Evolutionary conservation across 257 asterid species (phyloP).

Genomic region (Solanum tacnaense): DNA sequence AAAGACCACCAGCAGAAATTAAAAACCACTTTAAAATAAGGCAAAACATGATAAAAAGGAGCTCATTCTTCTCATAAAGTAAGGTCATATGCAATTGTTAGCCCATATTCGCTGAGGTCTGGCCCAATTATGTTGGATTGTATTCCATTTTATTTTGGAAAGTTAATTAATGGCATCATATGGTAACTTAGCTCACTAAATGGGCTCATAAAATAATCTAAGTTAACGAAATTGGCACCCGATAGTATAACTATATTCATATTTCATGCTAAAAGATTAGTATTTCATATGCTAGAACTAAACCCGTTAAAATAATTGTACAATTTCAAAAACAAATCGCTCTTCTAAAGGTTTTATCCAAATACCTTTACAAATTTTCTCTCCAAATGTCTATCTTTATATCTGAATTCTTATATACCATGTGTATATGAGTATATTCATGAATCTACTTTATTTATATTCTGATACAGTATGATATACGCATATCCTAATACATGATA

Average conservation of each 20-base stretch:
- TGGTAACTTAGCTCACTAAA: background rate
- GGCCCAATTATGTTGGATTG: background rate
- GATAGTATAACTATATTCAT: rapidly evolving
- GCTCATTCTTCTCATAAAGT: background rate
- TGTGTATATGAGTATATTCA: background rate
- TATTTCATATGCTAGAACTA: background rate
- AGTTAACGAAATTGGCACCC: background rate
- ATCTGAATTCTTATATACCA: background rate
- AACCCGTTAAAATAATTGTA: background rate
- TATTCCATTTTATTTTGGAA: background rate
- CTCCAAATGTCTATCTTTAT: background rate
- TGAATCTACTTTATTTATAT: background rate
- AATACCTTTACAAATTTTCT: too few relatives aligned
- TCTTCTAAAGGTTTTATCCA: background rate
- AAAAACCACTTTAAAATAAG: background rate
- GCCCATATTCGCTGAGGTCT: background rate
- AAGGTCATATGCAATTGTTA: background rate
- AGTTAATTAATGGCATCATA: background rate
- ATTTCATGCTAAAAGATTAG: background rate
- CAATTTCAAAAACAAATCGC: background rate
- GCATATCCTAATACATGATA: too few relatives aligned
- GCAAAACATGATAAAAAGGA: background rate
- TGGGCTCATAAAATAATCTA: background rate
- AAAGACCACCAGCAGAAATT: background rate
- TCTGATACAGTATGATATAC: background rate